These are phyloP conservation scores for Ophryocystis elektroscirrha DNA, from an alignment of 169 alveolate genomes.

Conservation along the genomic window DNA sequence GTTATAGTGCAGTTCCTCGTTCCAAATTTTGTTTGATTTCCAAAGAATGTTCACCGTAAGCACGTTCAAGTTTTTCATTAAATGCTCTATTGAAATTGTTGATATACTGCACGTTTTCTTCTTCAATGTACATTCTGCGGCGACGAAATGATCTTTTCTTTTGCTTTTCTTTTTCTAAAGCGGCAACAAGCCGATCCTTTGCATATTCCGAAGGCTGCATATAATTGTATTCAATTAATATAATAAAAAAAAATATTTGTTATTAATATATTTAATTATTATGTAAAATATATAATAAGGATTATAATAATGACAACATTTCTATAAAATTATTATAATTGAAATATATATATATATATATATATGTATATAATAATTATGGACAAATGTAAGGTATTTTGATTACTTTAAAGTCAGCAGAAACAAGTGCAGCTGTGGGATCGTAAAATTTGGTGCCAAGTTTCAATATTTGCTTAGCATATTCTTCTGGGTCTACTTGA, in stretches of 20 bases:
- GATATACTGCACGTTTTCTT: constrained; percentile 57
- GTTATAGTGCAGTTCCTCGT: constrained; percentile 60
- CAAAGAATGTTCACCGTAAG: constrained; percentile 44
- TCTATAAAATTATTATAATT: neutral
- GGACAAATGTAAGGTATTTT: neutral
- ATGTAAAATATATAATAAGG: neutral
- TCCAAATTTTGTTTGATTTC: constrained; percentile 59
- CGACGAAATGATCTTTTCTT: constrained; percentile 22
- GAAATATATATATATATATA: neutral
- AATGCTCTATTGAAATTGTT: constrained; percentile 54
- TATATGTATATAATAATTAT: constrained; percentile 19
- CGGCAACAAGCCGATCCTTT: constrained; percentile 29
- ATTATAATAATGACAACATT: neutral
- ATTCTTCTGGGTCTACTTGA: constrained; percentile 16
- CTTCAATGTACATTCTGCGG: constrained; percentile 46
- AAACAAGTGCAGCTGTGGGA: constrained; percentile 17
- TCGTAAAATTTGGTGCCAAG: constrained; percentile 35
- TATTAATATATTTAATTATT: neutral
- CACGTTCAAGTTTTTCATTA: constrained; percentile 53
- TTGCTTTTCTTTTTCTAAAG: constrained; percentile 17
- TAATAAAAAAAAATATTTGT: neutral
- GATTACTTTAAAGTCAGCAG: constrained; percentile 25
- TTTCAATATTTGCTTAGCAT: constrained; percentile 31
- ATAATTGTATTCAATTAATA: neutral
- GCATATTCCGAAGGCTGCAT: constrained; percentile 29